Evolutionary conservation across 345 rosid genomes (phyloP), one percentile per base, ranked within the genome.

Genomic region (Salix arbutifolia): DNA sequence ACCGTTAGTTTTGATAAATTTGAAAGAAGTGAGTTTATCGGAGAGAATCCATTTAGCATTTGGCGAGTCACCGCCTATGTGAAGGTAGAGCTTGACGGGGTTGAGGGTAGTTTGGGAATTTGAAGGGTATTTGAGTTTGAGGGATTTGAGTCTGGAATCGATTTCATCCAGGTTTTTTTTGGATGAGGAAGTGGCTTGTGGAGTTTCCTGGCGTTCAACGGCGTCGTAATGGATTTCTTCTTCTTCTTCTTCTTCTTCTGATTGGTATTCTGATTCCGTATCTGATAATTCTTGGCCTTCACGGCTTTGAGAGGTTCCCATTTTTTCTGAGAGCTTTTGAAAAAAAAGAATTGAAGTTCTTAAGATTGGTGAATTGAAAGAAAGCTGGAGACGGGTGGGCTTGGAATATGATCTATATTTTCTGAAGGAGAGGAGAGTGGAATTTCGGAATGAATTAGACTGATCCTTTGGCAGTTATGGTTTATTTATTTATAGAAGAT

Each of bases 61-160:
- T 2, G 97, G 97, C 23, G 97, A 88, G 85, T 85, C 89, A 33
- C 97, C 99, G 17, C 96, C 96, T 40, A 93, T 78, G 44, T 95
- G 93, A 40, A 90, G 93, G 77, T 91, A 90, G 30, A 93, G 96
- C 89, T 91, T 93, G 8, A 93, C 97, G 8, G 89, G 86, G 77
- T 71, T n/a, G 42, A 67, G 37, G 26, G 44, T 69, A 25, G 19
- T 33, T n/a, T 52, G 60, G n/a, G 53, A 46, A n/a, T 85, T 73
- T 69, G 86, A 64, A 80, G 67, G 61, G 80, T 76, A 78, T 77
- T 85, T 37, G 84, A 85, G 30, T 52, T 76, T 52, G 7, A 95
- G 83, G n/a, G 93, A 86, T 74, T 83, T 89, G 18, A 95, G 88
- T 75, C 81, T 89, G 40, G 86, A 56, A 70, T 92, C 97, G 65